Conservation (phyloP, 768 basidiomycete genomes). For the Hysterangium stoloniferum region DNA sequence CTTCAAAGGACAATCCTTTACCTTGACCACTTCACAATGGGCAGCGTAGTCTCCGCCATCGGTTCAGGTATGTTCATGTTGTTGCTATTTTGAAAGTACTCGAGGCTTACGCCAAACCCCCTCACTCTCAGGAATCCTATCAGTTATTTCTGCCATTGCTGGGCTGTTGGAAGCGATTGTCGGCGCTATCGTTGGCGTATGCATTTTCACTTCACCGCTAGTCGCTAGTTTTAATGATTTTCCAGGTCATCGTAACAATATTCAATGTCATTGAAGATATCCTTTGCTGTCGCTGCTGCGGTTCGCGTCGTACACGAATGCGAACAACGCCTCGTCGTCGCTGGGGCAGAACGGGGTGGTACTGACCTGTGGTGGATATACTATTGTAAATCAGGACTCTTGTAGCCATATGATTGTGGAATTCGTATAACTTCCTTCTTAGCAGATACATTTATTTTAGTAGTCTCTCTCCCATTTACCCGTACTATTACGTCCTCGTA, state of each 20-base stretch:
- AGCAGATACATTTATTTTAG: too few relatives aligned
- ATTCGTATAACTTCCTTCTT: too few relatives aligned
- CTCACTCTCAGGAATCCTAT: constrained; percentile 36
- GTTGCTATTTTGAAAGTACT: background rate
- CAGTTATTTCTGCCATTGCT: constrained; percentile 55
- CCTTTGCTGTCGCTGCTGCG: constrained; percentile 33
- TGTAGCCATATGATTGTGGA: too few relatives aligned
- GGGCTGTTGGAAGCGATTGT: constrained; percentile 53
- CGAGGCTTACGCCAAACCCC: background rate
- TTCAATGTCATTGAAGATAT: constrained; percentile 51
- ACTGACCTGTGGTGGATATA: too few relatives aligned
- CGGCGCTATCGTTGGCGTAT: constrained; percentile 48
- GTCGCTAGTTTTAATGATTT: background rate
- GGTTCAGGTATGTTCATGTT: constrained; percentile 25
- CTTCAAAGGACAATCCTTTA: too few relatives aligned
- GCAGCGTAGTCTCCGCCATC: constrained; percentile 50
- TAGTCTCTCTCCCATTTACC: too few relatives aligned
- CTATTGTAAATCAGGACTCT: too few relatives aligned
- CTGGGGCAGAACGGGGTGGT: background rate
- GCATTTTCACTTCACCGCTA: constrained; percentile 18
- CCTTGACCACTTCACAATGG: constrained; percentile 7
- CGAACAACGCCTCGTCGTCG: constrained; percentile 12
- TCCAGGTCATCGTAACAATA: constrained; percentile 56
- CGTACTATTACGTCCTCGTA: too few relatives aligned
- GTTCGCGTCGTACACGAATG: constrained; percentile 14